These are phyloP conservation scores for Pyrenophora teres DNA, from an alignment of 2,329 filamentous ascomycete species.

Conservation along the genomic window DNA sequence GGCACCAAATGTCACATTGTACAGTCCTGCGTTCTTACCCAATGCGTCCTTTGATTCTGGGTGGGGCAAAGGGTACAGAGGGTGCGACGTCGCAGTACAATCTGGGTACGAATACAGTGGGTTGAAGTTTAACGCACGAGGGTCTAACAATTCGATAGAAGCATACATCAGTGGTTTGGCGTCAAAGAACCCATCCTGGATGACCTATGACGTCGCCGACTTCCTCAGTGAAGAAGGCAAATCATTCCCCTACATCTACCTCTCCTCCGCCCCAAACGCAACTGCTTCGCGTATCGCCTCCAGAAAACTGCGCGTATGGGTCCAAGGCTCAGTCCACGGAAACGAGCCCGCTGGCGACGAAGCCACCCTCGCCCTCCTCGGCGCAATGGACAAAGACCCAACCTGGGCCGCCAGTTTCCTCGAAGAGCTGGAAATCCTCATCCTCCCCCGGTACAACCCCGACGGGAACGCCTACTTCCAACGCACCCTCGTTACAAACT, in stretches of 20 bases:
- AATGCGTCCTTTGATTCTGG: slow-evolving; percentile 34
- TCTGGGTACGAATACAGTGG: slow-evolving; percentile 16
- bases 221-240: slow-evolving; percentile 44
- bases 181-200: slow-evolving; percentile 40
- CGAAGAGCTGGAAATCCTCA: slow-evolving; percentile 40
- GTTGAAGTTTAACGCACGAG: too few species aligned
- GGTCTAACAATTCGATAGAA: slow-evolving; percentile 10
- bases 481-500: slow-evolving; percentile 42
- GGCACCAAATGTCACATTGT: slow-evolving; percentile 35
- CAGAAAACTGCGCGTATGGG: slow-evolving; percentile 44
- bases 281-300: slow-evolving; percentile 6
- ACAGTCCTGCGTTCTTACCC: slow-evolving; percentile 39
- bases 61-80: slow-evolving; percentile 37
- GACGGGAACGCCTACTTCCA: slow-evolving; percentile 48
- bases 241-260: slow-evolving; percentile 39
- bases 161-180: slow-evolving; percentile 35
- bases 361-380: slow-evolving; percentile 42
- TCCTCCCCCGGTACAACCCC: slow-evolving; percentile 45
- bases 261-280: slow-evolving; percentile 17
- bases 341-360: slow-evolving; percentile 48
- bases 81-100: slow-evolving; percentile 37
- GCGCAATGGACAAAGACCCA: slow-evolving; percentile 41
- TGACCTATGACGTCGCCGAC: slow-evolving; percentile 31
- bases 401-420: slow-evolving; percentile 40
- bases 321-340: slow-evolving; percentile 46